Conservation (phyloP, 2,329 filamentous ascomycete species). For the Chalaropsis thielavioides region DNA sequence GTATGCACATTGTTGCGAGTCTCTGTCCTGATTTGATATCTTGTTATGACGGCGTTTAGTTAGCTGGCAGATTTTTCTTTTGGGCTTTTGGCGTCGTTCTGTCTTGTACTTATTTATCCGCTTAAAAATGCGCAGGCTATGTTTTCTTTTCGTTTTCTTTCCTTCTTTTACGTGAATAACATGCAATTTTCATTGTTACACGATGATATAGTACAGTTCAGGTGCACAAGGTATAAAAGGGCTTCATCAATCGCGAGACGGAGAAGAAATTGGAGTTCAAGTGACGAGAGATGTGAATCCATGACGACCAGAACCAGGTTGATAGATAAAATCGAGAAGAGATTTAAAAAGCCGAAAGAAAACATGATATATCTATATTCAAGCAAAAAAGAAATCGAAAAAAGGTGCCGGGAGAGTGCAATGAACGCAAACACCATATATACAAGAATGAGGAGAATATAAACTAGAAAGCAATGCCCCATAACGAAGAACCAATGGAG, state of each 20-base stretch:
- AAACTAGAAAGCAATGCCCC: not conserved
- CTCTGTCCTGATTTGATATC: not conserved
- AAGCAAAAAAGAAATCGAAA: not conserved
- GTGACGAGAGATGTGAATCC: not conserved
- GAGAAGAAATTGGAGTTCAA: not conserved
- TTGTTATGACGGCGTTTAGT: not conserved
- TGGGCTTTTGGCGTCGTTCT: not conserved
- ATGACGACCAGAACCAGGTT: not conserved
- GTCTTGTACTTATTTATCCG: not conserved
- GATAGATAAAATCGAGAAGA: not conserved
- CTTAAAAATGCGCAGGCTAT: conserved; percentile 5
- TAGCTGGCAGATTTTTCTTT: not conserved
- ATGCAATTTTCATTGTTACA: not conserved
- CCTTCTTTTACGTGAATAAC: not conserved
- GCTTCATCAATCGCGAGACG: not conserved
- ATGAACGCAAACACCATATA: not conserved
- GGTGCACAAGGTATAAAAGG: not conserved
- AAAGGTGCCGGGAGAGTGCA: not conserved
- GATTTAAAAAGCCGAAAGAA: not conserved
- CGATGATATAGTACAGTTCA: not conserved
- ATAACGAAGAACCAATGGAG: not conserved
- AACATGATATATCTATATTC: not conserved
- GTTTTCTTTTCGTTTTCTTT: conserved; percentile 1
- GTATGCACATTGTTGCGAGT: not conserved
- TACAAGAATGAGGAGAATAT: not conserved